phyloP scores from a whole-genome alignment of 2,329 filamentous ascomycete species.

The Chalara sp. region DNA sequence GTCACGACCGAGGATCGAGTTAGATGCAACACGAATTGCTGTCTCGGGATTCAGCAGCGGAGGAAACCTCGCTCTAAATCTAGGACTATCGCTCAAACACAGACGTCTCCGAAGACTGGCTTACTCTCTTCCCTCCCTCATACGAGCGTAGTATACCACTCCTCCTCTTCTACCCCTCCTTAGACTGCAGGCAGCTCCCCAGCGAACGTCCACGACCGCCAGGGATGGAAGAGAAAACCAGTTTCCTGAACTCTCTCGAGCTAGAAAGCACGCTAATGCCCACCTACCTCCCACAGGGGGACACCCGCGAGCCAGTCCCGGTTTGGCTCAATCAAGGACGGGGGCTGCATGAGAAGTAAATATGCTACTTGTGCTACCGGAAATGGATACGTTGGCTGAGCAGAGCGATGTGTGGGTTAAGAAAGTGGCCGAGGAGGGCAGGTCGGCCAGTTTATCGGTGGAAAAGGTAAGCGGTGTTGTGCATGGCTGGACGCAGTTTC shows the following conservation, averaged over 20 bases:
- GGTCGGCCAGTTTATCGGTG: background rate
- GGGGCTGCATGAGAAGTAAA: background rate
- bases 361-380: background rate
- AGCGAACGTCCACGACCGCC: background rate
- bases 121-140: background rate
- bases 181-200: background rate
- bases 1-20: background rate
- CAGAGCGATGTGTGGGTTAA: background rate
- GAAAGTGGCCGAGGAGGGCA: background rate
- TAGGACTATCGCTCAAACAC: background rate
- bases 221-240: background rate
- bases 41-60: slow-evolving; percentile 1
- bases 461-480: background rate
- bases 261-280: background rate
- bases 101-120: background rate
- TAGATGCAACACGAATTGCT: background rate
- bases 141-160: background rate
- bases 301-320: background rate
- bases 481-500: slow-evolving; percentile 1
- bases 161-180: background rate
- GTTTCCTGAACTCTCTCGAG: background rate
- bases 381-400: background rate
- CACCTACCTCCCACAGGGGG: background rate
- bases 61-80: background rate
- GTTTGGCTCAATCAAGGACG: background rate